Evolutionary conservation across 2,329 filamentous ascomycete genomes (phyloP).

Genomic region (Penicillium sp.): DNA sequence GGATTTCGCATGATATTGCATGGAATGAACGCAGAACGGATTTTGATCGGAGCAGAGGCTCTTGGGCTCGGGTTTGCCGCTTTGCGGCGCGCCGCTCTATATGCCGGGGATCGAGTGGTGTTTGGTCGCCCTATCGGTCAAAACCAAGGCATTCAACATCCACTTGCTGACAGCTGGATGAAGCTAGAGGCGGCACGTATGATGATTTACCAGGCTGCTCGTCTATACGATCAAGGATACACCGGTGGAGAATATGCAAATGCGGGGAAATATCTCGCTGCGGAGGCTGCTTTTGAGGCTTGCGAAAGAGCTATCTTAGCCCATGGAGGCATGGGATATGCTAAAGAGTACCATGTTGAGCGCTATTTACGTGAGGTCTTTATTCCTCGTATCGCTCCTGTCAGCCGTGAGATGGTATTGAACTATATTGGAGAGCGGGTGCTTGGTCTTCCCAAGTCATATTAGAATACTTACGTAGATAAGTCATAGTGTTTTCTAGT

Average conservation of each 20-base stretch:
- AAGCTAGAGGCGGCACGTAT: constrained; percentile 59
- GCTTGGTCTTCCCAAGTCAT: constrained; percentile 37
- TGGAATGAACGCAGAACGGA: constrained; percentile 41
- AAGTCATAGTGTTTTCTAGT: neutral
- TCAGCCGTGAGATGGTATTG: constrained; percentile 50
- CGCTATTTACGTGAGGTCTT: constrained; percentile 58
- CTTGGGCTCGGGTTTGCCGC: constrained; percentile 49
- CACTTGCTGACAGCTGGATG: constrained; percentile 58
- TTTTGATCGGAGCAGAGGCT: constrained; percentile 41
- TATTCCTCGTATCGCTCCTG: constrained; percentile 58
- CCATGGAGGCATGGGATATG: constrained; percentile 62
- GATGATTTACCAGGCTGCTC: constrained; percentile 58
- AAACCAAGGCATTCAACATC: constrained; percentile 59
- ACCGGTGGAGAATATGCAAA: constrained; percentile 57
- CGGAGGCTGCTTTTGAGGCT: constrained; percentile 57
- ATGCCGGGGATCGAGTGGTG: constrained; percentile 51
- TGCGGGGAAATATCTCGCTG: constrained; percentile 59
- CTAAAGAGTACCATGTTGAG: constrained; percentile 60
- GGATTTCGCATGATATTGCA: constrained; percentile 48
- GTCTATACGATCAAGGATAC: constrained; percentile 55
- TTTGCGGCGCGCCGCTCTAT: constrained; percentile 43
- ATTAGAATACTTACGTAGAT: constrained; percentile 14
- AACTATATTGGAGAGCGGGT: constrained; percentile 42
- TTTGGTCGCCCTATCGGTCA: constrained; percentile 56
- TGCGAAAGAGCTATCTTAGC: constrained; percentile 57